Evolutionary conservation across 2,329 filamentous ascomycete species (phyloP).

Genomic region (Pseudogymnoascus sp.): DNA sequence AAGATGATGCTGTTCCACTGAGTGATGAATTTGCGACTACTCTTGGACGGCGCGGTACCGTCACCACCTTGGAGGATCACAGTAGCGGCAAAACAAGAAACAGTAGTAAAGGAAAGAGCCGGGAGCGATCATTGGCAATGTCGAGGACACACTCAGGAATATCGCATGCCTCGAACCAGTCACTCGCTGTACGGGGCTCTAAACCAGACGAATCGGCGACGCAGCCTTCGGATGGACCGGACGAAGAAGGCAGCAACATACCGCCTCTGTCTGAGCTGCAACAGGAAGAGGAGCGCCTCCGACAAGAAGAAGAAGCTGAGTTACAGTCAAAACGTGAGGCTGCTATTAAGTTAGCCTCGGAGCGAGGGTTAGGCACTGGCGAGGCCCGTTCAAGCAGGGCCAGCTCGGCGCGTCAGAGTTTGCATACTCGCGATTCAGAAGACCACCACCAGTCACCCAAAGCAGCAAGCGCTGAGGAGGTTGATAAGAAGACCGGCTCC

Average conservation of each 20-base stretch:
- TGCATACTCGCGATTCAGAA: neutral
- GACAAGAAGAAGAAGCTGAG: conserved; percentile 44
- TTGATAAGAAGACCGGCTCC: neutral
- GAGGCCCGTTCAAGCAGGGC: neutral
- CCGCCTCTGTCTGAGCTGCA: conserved; percentile 46
- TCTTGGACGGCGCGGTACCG: conserved; percentile 62
- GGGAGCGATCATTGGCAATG: conserved; percentile 29
- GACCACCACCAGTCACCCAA: neutral
- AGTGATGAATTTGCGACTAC: conserved; percentile 88
- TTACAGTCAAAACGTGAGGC: conserved; percentile 46
- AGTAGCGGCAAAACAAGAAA: conserved; percentile 56
- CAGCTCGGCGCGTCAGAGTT: neutral
- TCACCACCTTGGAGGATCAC: conserved; percentile 54
- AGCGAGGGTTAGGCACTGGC: conserved; percentile 39
- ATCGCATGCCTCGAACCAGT: conserved; percentile 22
- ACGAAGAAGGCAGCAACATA: conserved; percentile 24
- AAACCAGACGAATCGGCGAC: conserved; percentile 28
- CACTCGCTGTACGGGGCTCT: conserved; percentile 16
- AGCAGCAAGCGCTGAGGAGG: neutral
- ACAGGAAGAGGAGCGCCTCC: conserved; percentile 42
- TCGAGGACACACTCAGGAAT: conserved; percentile 51
- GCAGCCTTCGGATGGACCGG: conserved; percentile 21
- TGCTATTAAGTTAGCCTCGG: conserved; percentile 44
- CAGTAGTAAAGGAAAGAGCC: conserved; percentile 53
- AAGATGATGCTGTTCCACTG: conserved; percentile 85